A percentile compares a stretch with the other conserved stretches of the same genome.
phyloP scores from a whole-genome alignment of 805 yeast species.

The Yarrowia sp. region DNA sequence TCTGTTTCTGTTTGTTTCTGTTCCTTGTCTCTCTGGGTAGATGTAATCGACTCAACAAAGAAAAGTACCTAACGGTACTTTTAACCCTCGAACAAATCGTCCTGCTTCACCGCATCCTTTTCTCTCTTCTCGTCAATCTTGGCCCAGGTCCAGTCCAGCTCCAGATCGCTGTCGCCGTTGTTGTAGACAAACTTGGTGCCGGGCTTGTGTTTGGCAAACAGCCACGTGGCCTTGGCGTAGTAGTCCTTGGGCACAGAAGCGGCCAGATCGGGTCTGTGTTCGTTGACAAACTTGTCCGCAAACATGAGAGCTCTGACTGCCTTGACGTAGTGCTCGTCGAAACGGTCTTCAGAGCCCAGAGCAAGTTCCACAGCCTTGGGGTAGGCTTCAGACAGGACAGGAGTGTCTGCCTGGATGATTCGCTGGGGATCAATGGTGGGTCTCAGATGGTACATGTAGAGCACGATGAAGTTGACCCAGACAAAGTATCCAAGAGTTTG shows the following conservation, averaged over 20 bases:
- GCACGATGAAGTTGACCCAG: slow-evolving; percentile 28
- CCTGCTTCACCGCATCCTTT: background rate
- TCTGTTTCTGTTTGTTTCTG: too few species aligned
- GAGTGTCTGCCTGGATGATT: slow-evolving; percentile 21
- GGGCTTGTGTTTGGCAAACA: slow-evolving; percentile 26
- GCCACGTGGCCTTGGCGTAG: slow-evolving; percentile 29
- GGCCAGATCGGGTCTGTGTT: slow-evolving; percentile 17
- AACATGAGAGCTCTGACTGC: slow-evolving; percentile 31
- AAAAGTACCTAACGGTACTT: too few species aligned
- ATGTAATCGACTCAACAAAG: too few species aligned
- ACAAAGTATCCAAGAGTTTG: slow-evolving; percentile 23
- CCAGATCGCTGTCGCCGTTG: background rate
- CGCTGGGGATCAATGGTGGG: slow-evolving; percentile 28
- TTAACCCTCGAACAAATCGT: background rate
- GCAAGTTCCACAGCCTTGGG: slow-evolving; percentile 28
- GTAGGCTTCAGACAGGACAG: slow-evolving; percentile 27
- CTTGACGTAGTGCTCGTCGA: slow-evolving; percentile 30
- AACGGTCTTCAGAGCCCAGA: slow-evolving; percentile 27
- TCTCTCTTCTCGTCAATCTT: background rate
- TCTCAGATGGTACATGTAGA: slow-evolving; percentile 29
- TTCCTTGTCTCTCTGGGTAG: too few species aligned
- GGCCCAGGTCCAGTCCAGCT: slow-evolving; percentile 15
- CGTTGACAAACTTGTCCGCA: slow-evolving; percentile 27
- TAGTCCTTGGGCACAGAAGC: slow-evolving; percentile 26
- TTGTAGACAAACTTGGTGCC: slow-evolving; percentile 11